Evolutionary conservation across 768 basidiomycete genomes (phyloP), one percentile per base, ranked within the genome.

Genomic region (Leccinum truebloodii): DNA sequence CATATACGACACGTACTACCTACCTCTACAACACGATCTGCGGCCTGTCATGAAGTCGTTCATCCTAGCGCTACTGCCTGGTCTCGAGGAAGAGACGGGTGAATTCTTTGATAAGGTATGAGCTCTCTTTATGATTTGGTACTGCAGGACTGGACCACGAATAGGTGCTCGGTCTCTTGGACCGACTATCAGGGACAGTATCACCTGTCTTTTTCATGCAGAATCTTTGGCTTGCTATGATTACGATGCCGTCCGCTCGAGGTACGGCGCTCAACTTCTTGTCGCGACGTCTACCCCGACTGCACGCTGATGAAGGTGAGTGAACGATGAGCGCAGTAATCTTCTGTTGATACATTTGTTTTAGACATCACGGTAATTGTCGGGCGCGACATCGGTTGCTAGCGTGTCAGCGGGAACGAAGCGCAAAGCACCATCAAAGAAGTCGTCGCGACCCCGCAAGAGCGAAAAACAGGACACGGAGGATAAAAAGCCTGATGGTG

Each of bases 1-100:
- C 66, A 83, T 98, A n/a, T 98, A 94, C 69, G 93, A 97, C 66
- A 90, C 86, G 8, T 86, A 93, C 76, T 99, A 97, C 74, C 78
- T 98, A 6, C 94, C 97, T 1, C 77, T 99, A 32, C 88, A 94
- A 77, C 77, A 76, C 5, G 82, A 83, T 48, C 79, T 99, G 18
- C 86, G 96, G 39, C 95, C 95, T 18, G 81, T 94, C 13, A 94
- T 92, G 83, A 98, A 98, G 74, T 90, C 96, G 0, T 90, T 98
- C 70, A 93, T 97, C 56, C 82, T 99, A 50, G 92, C 96, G 0
- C 74, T 99, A 24, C 83, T 99, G 12, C 97, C 97, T 2, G 97
- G 97, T 2, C 79, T 98, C 55, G 97, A 99, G 73, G 97, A 99
- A 73, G 96, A 98, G 74, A 95, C 94, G 0, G 92, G 95, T 1